Base-by-base conservation (phyloP, 2,329 filamentous ascomycete genomes). In the Hymenoscyphus fraxineus region DNA sequence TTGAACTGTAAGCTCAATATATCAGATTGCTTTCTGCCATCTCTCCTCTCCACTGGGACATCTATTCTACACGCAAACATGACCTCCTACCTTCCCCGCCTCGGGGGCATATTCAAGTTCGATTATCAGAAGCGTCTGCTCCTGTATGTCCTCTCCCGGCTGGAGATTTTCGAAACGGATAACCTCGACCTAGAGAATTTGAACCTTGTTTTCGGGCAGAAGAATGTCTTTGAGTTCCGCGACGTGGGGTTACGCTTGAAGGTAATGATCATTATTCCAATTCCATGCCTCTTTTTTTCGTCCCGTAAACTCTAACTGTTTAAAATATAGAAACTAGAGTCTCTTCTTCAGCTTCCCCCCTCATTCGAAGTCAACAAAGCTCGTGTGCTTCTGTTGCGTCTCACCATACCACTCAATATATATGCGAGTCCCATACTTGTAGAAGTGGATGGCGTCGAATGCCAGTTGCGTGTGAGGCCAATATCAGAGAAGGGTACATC, bases 51-150 rank as follows among this genome's bases (percentile, higher is more conserved):
- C 60, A 35, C 31, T 54, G 32, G 40, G 10, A 41, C 19, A 56
- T 5, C n/a, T 3, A 19, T 35, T 61, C 22, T 22, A 19, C 51
- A 64, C 47, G 54, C 65, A 63, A 65, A 58, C 54, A 76, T 76
- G 75, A 72, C 74, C 58, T 75, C 73, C 62, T 75, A 74, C 64
- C 70, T 71, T 41, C 66, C 69, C 19, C 19, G 47, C 6, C 47
- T 54, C 13, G 19, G 19, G 10, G 22, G 47, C 47, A 73, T 72
- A 62, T 73, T 75, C 54, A 69, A 68, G 19, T 74, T 92, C 68
- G 91, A 86, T 71, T 92, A 96, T 82, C 91, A 93, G 79, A 96
- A 95, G 83, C 88, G 90, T 77, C 83, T 98, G 72, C 84, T 98
- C 69, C 89, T 92, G 70, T 97, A 95, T 80, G 92, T 89, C 59